Base-by-base conservation (phyloP, 768 basidiomycete genomes). In the Lactarius akahatsu region DNA sequence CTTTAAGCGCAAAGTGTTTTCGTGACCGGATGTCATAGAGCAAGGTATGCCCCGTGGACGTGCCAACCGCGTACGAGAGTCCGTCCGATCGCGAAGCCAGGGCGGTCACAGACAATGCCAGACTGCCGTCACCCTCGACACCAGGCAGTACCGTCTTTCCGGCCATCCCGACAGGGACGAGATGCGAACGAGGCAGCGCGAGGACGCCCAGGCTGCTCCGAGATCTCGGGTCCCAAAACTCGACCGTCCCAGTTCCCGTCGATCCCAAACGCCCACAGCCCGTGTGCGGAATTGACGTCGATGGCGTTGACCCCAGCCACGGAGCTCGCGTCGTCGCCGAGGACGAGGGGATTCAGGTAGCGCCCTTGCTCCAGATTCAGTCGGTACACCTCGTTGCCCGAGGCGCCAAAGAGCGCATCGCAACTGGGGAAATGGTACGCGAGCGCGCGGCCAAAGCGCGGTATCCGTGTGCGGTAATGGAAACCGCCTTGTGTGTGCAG, bases 151-250 rank as follows among this genome's bases (percentile, higher is more conserved):
- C 74, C 5, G 75, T 69, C 6, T 73, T 75, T 5, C 75, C 75
- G 7, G 72, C 61, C 1, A 75, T 64, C 20, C 78, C 77, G 4
- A 80, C 72, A 1, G 83, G 80, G 66, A 81, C 69, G 3, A 93
- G 78, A 55, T 84, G 79, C 40, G 77, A 78, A 43, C 76, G 74
- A 6, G 90, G 92, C 26, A 94, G 72, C 30, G 79, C 76, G 43
- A 97, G 80, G 4, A 85, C 77, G 0, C 92, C 94, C 0, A 94
- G 91, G 34, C 84, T 77, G 0, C 86, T 79, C 18, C 96, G 82
- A 36, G 94, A 93, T 56, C 97, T 84, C 4, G 89, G 92, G 77
- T 99, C 97, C 95, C 96, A 99, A 73, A 99, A 93, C 75, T 98
- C 94, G 50, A 94, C 91, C 3, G 89, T 86, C 20, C 94, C 92